A percentile compares a stretch with the other conserved stretches of the same genome.
Conservation (phyloP, 2,329 filamentous ascomycete species). For the Cladobotryum mycophilum region DNA sequence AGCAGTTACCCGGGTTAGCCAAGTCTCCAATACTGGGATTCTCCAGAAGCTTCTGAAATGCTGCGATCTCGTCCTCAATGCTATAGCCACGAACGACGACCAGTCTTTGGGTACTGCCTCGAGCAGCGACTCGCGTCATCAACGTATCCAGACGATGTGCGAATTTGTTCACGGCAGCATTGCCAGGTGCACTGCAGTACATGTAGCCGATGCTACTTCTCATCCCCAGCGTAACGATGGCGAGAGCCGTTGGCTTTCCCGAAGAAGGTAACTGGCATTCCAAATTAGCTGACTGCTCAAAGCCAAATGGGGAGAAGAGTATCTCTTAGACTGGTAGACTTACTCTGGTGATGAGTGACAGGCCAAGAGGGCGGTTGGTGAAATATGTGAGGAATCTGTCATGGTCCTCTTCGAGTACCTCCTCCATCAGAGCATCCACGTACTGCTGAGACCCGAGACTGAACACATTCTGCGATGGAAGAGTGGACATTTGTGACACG, state of each 20-base stretch:
- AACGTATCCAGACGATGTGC: not conserved
- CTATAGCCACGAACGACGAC: constrained; percentile 1
- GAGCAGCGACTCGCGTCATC: not conserved
- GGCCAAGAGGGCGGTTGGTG: not conserved
- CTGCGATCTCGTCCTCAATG: not conserved
- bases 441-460: not conserved
- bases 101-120: not conserved
- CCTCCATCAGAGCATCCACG: constrained; percentile 4
- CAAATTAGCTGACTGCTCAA: no score
- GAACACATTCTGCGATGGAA: no score
- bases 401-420: constrained; percentile 1
- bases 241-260: no score
- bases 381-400: constrained; percentile 13
- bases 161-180: constrained; percentile 8
- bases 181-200: not conserved
- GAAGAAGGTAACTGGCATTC: no score
- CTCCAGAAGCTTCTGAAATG: not conserved
- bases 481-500: no score
- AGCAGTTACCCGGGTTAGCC: not conserved
- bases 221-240: no score
- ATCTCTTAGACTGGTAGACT: no score
- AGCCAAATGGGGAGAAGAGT: no score
- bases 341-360: no score
- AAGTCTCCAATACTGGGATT: not conserved
- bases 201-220: no score